Conservation (phyloP, 2,329 filamentous ascomycete species). For the Colletotrichum lindemuthianum region DNA sequence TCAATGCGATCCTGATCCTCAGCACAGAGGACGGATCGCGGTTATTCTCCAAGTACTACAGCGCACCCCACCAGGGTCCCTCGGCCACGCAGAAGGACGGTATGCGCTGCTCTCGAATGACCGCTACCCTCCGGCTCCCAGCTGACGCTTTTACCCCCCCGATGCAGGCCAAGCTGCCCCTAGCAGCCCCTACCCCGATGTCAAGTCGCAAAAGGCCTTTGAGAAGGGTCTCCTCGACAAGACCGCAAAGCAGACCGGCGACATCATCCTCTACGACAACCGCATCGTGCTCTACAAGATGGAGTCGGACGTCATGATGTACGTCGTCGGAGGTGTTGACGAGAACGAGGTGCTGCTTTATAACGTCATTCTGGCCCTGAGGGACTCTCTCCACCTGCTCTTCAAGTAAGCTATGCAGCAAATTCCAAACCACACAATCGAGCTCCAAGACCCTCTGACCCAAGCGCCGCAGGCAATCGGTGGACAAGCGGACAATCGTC, state of each 20-base stretch:
- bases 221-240: constrained; percentile 96
- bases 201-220: constrained; percentile 95
- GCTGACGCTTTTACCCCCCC: not conserved
- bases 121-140: constrained; percentile 10
- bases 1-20: constrained; percentile 82
- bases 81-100: constrained; percentile 40
- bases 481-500: constrained; percentile 96
- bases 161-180: constrained; percentile 42
- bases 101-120: constrained; percentile 34
- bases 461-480: constrained; percentile 76
- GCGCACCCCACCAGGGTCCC: constrained; percentile 59
- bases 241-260: constrained; percentile 93
- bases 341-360: constrained; percentile 98
- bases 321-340: constrained; percentile 88
- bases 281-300: constrained; percentile 97
- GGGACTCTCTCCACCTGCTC: constrained; percentile 88
- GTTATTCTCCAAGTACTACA: constrained; percentile 88
- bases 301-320: constrained; percentile 96
- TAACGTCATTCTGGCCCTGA: constrained; percentile 89
- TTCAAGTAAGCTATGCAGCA: constrained; percentile 76
- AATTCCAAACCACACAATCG: not conserved
- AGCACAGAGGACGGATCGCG: constrained; percentile 88
- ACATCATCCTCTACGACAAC: constrained; percentile 98
- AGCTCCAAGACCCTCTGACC: constrained; percentile 5
- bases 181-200: constrained; percentile 81